These are phyloP conservation scores for Tripterygium wilfordii DNA, from an alignment of 177 flowering plant species.

Conservation along the genomic window DNA sequence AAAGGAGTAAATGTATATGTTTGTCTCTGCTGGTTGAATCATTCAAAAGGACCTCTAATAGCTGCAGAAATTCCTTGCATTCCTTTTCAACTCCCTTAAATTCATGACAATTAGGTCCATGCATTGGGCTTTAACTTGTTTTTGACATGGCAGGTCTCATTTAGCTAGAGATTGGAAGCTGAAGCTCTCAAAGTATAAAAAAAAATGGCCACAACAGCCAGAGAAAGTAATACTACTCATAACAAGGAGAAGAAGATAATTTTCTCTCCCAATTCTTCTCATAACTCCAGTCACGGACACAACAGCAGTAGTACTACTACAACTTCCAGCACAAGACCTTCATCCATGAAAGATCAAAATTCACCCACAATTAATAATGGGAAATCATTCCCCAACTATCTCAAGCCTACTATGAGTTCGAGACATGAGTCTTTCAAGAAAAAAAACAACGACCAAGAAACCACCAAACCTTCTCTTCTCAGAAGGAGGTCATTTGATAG, in stretches of 20 bases:
- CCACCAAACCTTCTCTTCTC: conserved; percentile 11
- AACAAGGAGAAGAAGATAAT: conserved; percentile 26
- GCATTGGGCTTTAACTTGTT: not conserved
- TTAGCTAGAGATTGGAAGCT: not conserved
- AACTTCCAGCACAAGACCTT: no score
- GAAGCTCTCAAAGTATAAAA: conserved; percentile 1
- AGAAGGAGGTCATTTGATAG: conserved; percentile 51
- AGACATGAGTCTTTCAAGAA: conserved; percentile 27
- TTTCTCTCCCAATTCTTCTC: conserved; percentile 18
- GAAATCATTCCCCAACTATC: conserved; percentile 43
- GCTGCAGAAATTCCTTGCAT: not conserved
- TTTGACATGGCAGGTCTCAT: conserved; percentile 5
- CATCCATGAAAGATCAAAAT: no score
- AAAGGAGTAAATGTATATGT: no score
- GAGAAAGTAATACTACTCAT: conserved; percentile 12
- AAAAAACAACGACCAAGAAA: conserved; percentile 21
- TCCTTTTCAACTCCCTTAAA: not conserved
- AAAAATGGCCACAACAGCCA: conserved; percentile 45
- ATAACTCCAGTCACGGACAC: conserved; percentile 15
- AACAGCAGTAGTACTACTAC: no score
- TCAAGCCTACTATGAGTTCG: conserved; percentile 48
- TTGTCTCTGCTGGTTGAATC: no score
- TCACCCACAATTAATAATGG: conserved; percentile 3
- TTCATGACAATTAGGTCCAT: no score
- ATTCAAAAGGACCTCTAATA: no score